phyloP scores from a whole-genome alignment of 129 eudicot species.

The Calendula officinalis region DNA sequence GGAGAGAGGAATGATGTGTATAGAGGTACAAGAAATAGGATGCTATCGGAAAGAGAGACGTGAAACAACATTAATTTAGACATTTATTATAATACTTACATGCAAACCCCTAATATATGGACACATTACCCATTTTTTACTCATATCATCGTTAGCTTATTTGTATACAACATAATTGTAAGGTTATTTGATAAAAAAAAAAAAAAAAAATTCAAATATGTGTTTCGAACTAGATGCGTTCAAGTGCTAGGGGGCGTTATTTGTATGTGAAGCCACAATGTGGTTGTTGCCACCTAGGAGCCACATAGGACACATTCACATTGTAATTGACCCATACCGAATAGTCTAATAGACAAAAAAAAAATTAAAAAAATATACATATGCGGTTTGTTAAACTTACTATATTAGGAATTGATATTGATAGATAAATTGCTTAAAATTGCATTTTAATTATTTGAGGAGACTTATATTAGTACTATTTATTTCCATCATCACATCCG shows the following conservation, averaged over 20 bases:
- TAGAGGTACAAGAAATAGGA: slow-evolving; percentile 7
- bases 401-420: slow-evolving; percentile 28
- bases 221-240: no score
- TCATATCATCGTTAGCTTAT: slow-evolving; percentile 4
- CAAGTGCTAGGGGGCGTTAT: no score
- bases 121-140: slow-evolving; percentile 9
- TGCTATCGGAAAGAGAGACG: slow-evolving; percentile 9
- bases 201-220: no score
- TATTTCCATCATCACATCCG: slow-evolving; percentile 19
- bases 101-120: slow-evolving; percentile 7
- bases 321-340: no score
- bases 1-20: slow-evolving; percentile 19
- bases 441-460: slow-evolving; percentile 15
- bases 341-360: no score
- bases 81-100: slow-evolving; percentile 21
- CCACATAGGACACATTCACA: no score
- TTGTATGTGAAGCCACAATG: no score
- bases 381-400: slow-evolving; percentile 35
- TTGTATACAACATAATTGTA: slow-evolving; percentile 15
- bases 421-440: slow-evolving; percentile 25
- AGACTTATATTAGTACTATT: slow-evolving; percentile 1
- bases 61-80: slow-evolving; percentile 25
- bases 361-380: no score
- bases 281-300: no score
- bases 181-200: no score